phyloP scores from a whole-genome alignment of 148 eudicot species.

The Vaccinium darrowii region DNA sequence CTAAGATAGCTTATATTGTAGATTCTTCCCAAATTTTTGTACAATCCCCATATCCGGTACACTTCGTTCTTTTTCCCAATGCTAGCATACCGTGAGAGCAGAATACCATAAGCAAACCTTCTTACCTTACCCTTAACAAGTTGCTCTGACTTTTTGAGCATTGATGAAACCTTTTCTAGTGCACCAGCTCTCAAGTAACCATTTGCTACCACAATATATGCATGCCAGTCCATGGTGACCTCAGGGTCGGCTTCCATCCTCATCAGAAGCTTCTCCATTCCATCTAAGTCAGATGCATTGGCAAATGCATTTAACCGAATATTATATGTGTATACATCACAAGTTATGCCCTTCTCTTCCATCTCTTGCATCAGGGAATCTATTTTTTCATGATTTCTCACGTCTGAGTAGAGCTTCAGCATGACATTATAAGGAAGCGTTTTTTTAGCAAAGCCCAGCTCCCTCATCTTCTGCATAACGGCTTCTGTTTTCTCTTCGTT shows the following conservation, averaged over 20 bases:
- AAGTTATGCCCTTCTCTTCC: conserved; percentile 33
- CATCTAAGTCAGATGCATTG: conserved; percentile 22
- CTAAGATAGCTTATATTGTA: conserved; percentile 25
- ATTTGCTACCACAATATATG: conserved; percentile 29
- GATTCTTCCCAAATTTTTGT: conserved; percentile 16
- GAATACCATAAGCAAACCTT: conserved; percentile 12
- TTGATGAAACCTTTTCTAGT: conserved; percentile 25
- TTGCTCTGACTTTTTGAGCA: conserved; percentile 34
- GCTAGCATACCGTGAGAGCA: conserved; percentile 28
- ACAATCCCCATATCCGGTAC: conserved; percentile 36
- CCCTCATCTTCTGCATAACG: conserved; percentile 30
- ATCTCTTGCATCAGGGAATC: conserved; percentile 33
- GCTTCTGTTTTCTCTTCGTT: conserved; percentile 39
- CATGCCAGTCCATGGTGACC: conserved; percentile 20
- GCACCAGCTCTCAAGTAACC: conserved; percentile 38
- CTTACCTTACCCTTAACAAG: background rate
- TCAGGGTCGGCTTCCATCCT: conserved; percentile 31
- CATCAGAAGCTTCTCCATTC: conserved; percentile 37
- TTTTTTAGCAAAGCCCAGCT: conserved; percentile 14
- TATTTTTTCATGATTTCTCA: conserved; percentile 31
- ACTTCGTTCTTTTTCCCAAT: conserved; percentile 35
- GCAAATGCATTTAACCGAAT: conserved; percentile 28
- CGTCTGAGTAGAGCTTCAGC: conserved; percentile 30
- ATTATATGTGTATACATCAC: conserved; percentile 26
- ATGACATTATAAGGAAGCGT: conserved; percentile 30